These are phyloP conservation scores for Umbelopsis sp. DNA, from an alignment of 371 early-diverging fungal species.

Conservation along the genomic window DNA sequence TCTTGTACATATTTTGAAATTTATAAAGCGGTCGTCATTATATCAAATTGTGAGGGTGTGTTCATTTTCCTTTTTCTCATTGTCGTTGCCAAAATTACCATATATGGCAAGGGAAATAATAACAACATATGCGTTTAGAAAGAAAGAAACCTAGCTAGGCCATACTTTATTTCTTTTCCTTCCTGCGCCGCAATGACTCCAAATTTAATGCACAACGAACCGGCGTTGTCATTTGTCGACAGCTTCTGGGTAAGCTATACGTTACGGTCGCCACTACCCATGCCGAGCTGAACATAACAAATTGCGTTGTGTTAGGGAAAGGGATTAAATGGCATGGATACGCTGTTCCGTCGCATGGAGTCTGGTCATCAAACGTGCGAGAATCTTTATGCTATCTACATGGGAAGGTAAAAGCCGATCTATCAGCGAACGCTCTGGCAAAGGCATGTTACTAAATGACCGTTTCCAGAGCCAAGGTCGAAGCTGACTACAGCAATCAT, in stretches of 20 bases:
- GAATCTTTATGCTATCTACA: constrained; percentile 31
- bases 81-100: constrained; percentile 1
- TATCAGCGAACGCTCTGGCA: background rate
- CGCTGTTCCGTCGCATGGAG: constrained; percentile 29
- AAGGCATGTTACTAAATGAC: background rate
- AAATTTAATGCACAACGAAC: background rate
- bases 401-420: constrained; percentile 30
- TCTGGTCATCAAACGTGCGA: constrained; percentile 33
- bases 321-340: constrained; percentile 24
- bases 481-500: constrained; percentile 13
- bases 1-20: no score
- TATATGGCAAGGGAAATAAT: constrained; percentile 7
- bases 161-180: background rate
- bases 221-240: constrained; percentile 22
- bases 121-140: constrained; percentile 4
- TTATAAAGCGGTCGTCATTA: background rate
- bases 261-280: background rate
- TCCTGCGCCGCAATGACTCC: background rate
- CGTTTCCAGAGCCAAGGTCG: constrained; percentile 2
- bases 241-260: constrained; percentile 35
- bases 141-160: background rate
- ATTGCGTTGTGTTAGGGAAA: background rate
- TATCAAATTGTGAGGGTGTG: background rate
- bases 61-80: constrained; percentile 8
- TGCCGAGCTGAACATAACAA: background rate